Evolutionary conservation across 352 stramenopile species (phyloP), one percentile per base, ranked within the genome.

Genomic region (Lagenidium giganteum): DNA sequence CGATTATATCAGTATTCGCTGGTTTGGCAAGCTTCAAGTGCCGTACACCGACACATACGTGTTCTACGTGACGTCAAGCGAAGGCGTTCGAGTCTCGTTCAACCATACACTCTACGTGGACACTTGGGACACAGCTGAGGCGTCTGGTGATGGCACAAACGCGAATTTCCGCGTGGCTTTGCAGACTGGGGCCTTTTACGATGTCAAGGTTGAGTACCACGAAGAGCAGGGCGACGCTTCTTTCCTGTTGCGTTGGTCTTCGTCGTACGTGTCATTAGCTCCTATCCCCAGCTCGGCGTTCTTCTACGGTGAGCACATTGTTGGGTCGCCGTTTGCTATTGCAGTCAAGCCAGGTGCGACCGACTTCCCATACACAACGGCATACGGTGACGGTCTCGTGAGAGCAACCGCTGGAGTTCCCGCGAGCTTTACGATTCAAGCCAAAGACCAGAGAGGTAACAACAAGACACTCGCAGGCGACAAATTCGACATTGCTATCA

Each of bases 1-100:
- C 17, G 95, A 99, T 48, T 98, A 97, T 53, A 88, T 98, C 12
- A 98, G 90, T 41, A 83, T 95, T 30, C 75, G 93, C 0, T 98
- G 91, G 91, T 90, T 82, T 46, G 96, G 95, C 41, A 98, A 98
- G 61, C 59, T 99, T 20, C 47, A 59, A 3, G 75, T 83, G 12
- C 63, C 75, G 0, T 64, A 55, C 8, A 79, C 61, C 5, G 96
- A 98, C 31, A 65, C 67, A 2, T 98, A 97, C 45, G 93, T 96
- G 12, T 77, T 99, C 42, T 98, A 97, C 50, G 51, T 98, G 1
- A 52, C 59, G 26, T 95, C 88, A 1, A 95, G 91, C 59, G 94
- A 98, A 67, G 91, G 85, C 13, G 76, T 95, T 3, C 87, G 89
- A 5, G 51, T 99, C 1, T 98, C 91, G 68, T 38, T 98, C 9